Evolutionary conservation across 345 rosid genomes (phyloP), one percentile per base, ranked within the genome.

Genomic region (Corchorus capsularis): DNA sequence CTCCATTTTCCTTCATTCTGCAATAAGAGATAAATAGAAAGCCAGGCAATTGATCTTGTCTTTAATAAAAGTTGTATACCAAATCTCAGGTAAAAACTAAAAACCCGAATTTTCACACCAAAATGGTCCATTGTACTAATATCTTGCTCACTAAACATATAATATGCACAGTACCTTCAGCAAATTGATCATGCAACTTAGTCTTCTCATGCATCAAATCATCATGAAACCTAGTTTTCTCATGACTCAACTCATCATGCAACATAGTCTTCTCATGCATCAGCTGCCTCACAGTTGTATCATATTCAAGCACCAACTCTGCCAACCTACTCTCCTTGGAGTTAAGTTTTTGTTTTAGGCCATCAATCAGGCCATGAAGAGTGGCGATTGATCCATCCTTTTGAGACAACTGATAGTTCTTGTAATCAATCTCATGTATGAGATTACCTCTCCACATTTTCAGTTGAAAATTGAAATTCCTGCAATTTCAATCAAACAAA

Each of bases 191-290:
- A 11, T 20, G 45, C 47, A 75, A 43, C 50, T 12, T 55, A 4
- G 8, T 27, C 16, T 59, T 71, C 70, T 78, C 74, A 14, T 63
- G 75, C 73, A 11, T 67, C 79, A n/a, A n/a, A n/a, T n/a, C n/a
- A n/a, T n/a, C n/a, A n/a, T n/a, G n/a, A n/a, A n/a, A n/a, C n/a
- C n/a, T n/a, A n/a, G n/a, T n/a, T n/a, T n/a, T n/a, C n/a, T n/a
- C n/a, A n/a, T n/a, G n/a, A n/a, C 17, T 34, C 41, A 50, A 71
- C 32, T 20, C 16, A 65, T 55, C 63, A 11, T 20, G 45, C 54
- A 75, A 43, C 50, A 11, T 55, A 4, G 8, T 27, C 16, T 59
- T 71, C 70, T 78, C 74, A 14, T 63, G 75, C 73, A 11, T 67
- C 79, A 75, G 53, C 54, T 13, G 60, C 19, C 63, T 46, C 50